These are phyloP conservation scores for Astragalus membranaceus DNA, from an alignment of 306 rosid species.

Conservation along the genomic window DNA sequence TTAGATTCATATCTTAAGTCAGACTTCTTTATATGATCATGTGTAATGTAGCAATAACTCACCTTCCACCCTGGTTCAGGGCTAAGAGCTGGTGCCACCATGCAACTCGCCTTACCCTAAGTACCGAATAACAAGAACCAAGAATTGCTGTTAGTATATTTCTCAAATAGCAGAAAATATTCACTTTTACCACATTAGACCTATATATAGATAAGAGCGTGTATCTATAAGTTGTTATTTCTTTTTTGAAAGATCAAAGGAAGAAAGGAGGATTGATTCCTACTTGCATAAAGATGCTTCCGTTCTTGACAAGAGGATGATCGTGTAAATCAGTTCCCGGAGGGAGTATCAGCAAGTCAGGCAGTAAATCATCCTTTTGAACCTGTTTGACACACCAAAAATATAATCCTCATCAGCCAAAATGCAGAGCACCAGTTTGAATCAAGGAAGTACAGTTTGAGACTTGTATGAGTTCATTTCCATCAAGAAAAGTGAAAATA, in stretches of 20 bases:
- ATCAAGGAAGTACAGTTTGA: not conserved
- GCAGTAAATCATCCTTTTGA: conserved; percentile 60
- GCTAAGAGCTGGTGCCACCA: conserved; percentile 90
- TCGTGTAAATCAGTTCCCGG: conserved; percentile 77
- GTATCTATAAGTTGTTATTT: not conserved
- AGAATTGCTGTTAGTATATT: not conserved
- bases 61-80: conserved; percentile 97
- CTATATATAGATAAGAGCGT: not conserved
- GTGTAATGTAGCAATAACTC: conserved; percentile 24
- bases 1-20: not conserved
- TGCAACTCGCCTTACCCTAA: conserved; percentile 92
- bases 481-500: not conserved
- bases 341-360: conserved; percentile 80
- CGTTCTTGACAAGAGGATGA: conserved; percentile 71
- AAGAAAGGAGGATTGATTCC: conserved; percentile 5
- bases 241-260: not conserved
- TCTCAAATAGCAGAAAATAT: not conserved
- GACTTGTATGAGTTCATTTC: not conserved
- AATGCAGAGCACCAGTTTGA: not conserved
- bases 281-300: conserved; percentile 90
- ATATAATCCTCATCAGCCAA: not conserved
- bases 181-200: not conserved
- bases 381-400: conserved; percentile 44
- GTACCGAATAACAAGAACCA: not conserved
- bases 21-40: not conserved